These are phyloP conservation scores for Angophora floribunda DNA, from an alignment of 345 rosid genomes.

Conservation along the genomic window DNA sequence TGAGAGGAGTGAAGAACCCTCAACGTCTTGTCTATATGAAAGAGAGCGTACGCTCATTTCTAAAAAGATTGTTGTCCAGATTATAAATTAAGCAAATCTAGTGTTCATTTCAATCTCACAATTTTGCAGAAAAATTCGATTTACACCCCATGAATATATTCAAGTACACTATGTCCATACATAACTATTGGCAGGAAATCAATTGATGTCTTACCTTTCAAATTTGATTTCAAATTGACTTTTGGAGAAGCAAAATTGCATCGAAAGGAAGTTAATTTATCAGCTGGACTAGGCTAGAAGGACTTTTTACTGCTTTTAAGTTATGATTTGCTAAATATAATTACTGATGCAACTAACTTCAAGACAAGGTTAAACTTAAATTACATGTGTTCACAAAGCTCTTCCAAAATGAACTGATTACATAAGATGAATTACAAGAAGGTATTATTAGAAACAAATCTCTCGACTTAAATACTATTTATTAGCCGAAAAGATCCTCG, in stretches of 20 bases:
- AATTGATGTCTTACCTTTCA: not conserved
- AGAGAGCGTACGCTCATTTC: too few relatives aligned
- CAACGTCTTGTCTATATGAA: too few relatives aligned
- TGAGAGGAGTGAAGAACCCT: too few relatives aligned
- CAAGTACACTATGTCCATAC: not conserved
- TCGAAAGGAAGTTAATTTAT: not conserved
- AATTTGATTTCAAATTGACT: not conserved
- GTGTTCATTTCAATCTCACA: too few relatives aligned
- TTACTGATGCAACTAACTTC: not conserved
- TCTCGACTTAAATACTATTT: not conserved
- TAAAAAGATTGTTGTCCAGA: too few relatives aligned
- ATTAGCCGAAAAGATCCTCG: not conserved
- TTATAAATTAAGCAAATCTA: too few relatives aligned
- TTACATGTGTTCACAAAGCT: not conserved
- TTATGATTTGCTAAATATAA: not conserved
- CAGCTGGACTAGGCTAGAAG: not conserved
- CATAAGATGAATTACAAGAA: not conserved
- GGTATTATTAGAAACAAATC: not conserved
- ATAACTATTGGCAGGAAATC: not conserved
- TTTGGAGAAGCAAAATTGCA: not conserved
- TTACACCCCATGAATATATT: too few relatives aligned
- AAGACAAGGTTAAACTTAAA: not conserved
- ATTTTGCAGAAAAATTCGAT: too few relatives aligned
- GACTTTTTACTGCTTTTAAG: not conserved
- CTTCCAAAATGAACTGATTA: not conserved